Conservation (phyloP, 805 yeast genomes). For the Diddensiella caesifluorescens region DNA sequence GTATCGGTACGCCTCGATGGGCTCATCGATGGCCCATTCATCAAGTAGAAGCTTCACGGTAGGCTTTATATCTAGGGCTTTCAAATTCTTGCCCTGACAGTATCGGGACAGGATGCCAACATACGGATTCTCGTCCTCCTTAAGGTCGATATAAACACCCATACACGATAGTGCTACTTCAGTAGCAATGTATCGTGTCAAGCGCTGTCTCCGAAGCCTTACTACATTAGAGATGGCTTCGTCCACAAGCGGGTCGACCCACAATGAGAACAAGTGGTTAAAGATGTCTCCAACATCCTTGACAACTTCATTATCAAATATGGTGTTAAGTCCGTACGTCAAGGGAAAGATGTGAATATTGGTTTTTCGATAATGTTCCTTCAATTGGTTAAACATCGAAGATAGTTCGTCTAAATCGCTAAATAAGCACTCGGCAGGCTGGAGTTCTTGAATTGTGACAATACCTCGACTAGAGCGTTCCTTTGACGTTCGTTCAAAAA, state of each 20-base stretch:
- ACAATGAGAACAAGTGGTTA: slow-evolving; percentile 18
- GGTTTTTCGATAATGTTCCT: slow-evolving; percentile 9
- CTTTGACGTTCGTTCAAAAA: slow-evolving; percentile 7
- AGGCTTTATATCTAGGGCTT: not conserved
- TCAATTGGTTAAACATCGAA: slow-evolving; percentile 12
- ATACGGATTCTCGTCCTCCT: not conserved
- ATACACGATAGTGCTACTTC: slow-evolving; percentile 16
- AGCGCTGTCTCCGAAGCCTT: slow-evolving; percentile 18
- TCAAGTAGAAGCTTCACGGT: slow-evolving; percentile 7
- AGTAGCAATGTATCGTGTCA: slow-evolving; percentile 17
- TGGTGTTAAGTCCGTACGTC: slow-evolving; percentile 8
- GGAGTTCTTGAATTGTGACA: not conserved
- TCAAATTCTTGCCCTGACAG: not conserved
- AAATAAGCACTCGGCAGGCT: slow-evolving; percentile 3
- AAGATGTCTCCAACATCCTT: slow-evolving; percentile 11
- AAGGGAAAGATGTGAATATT: slow-evolving; percentile 7
- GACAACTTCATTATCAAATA: slow-evolving; percentile 10
- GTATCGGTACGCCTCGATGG: slow-evolving; percentile 9
- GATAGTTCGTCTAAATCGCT: slow-evolving; percentile 10
- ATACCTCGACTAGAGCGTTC: slow-evolving; percentile 8
- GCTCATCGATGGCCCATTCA: slow-evolving; percentile 10
- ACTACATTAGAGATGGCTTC: slow-evolving; percentile 22
- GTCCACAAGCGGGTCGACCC: slow-evolving; percentile 24
- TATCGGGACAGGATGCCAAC: not conserved
- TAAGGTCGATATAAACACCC: slow-evolving; percentile 6